Conservation (phyloP, 163 green algal species). For the Scenedesmus sp. region DNA sequence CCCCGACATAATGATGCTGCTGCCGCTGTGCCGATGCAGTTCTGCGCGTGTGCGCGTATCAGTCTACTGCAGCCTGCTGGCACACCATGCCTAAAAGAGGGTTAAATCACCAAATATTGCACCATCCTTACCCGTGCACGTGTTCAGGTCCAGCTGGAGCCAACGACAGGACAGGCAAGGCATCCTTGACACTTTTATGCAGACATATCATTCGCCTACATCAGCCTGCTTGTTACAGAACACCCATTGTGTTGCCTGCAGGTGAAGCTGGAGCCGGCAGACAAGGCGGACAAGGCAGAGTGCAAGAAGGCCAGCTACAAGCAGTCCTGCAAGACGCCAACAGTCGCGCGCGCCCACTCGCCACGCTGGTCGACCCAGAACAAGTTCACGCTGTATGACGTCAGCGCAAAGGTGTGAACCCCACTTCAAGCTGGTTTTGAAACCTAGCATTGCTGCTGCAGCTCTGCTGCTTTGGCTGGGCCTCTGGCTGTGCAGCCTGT, state of each 20-base stretch:
- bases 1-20: too few species aligned
- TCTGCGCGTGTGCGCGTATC: too few species aligned
- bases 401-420: conserved; percentile 13
- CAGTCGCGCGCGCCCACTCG: not conserved
- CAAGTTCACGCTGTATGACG: conserved; percentile 59
- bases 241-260: not conserved
- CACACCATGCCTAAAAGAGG: too few species aligned
- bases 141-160: not conserved
- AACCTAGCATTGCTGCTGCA: not conserved
- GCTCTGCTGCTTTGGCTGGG: too few species aligned
- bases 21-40: not conserved
- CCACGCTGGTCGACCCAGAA: conserved; percentile 46
- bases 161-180: not conserved
- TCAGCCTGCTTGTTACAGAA: too few species aligned
- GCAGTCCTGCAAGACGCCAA: conserved; percentile 32
- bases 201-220: too few species aligned
- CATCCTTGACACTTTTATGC: too few species aligned
- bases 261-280: not conserved
- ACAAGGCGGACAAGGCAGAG: conserved; percentile 10
- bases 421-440: not conserved
- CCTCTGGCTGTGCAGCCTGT: too few species aligned
- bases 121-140: too few species aligned
- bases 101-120: too few species aligned
- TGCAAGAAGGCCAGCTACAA: conserved; percentile 36
- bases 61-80: too few species aligned